phyloP scores from a whole-genome alignment of 352 stramenopile species.

The Pythium graminicola region DNA sequence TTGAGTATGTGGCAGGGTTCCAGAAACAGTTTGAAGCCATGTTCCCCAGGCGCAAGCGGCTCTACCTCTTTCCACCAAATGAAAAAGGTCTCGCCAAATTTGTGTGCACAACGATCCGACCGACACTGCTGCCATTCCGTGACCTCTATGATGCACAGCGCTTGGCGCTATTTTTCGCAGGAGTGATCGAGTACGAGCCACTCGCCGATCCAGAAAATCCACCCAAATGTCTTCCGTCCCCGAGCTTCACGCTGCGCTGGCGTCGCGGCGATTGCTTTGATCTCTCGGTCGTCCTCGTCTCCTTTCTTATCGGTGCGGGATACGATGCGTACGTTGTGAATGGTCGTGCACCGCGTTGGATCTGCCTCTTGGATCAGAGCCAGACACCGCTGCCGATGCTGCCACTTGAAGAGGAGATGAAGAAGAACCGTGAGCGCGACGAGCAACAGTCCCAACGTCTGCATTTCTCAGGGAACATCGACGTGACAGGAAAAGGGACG shows the following conservation, averaged over 20 bases:
- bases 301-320: conserved; percentile 89
- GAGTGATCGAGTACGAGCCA: conserved; percentile 91
- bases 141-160: conserved; percentile 89
- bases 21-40: conserved; percentile 84
- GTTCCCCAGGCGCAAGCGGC: conserved; percentile 61
- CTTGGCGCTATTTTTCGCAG: conserved; percentile 85
- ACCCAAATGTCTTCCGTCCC: conserved; percentile 74
- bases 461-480: neutral
- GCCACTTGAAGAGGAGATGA: conserved; percentile 41
- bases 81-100: conserved; percentile 92
- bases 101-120: conserved; percentile 91
- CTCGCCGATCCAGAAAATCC: conserved; percentile 75
- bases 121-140: conserved; percentile 87
- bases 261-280: conserved; percentile 91
- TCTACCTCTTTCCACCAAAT: conserved; percentile 90
- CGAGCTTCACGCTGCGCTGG: conserved; percentile 84
- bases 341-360: conserved; percentile 78
- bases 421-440: conserved; percentile 36
- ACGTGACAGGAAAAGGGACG: conserved; percentile 17
- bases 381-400: conserved; percentile 59
- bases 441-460: conserved; percentile 21
- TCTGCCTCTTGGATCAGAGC: conserved; percentile 90
- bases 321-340: conserved; percentile 95
- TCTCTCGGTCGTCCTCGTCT: conserved; percentile 82
- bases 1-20: conserved; percentile 93